Evolutionary conservation across 179 eudicot genomes (phyloP).

Genomic region (Beta corolliflora): DNA sequence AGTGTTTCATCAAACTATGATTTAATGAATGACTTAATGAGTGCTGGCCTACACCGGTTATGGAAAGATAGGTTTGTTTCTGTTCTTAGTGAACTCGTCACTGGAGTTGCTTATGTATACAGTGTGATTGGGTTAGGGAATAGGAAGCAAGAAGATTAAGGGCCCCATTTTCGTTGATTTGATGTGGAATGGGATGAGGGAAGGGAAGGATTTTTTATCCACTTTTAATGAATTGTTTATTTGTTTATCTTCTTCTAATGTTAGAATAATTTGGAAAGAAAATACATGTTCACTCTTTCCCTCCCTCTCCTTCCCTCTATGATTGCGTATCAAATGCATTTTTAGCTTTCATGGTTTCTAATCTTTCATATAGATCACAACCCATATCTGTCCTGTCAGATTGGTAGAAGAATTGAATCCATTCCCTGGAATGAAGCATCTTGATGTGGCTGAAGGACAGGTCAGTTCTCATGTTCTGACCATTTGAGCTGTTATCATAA

Average conservation of each 20-base stretch:
- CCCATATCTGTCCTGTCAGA: constrained; percentile 39
- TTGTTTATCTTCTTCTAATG: neutral
- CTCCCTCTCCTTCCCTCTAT: neutral
- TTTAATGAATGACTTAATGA: constrained; percentile 97
- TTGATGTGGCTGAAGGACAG: constrained; percentile 98
- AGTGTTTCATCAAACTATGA: constrained; percentile 90
- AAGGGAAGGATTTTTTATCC: neutral
- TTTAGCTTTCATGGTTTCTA: neutral
- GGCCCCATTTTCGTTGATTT: neutral
- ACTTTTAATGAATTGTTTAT: neutral
- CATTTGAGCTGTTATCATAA: neutral
- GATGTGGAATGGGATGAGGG: neutral
- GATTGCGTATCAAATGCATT: neutral
- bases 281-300: neutral
- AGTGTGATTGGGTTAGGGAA: neutral
- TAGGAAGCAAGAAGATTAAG: neutral
- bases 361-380: neutral
- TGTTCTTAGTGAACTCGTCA: constrained; percentile 5
- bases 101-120: constrained; percentile 2
- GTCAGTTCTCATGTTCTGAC: constrained; percentile 34
- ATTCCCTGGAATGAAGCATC: constrained; percentile 97
- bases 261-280: neutral
- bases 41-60: constrained; percentile 82
- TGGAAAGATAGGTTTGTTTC: constrained; percentile 88
- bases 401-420: constrained; percentile 87